These are phyloP conservation scores for Thielaviopsis ethacetica DNA, from an alignment of 2,329 filamentous ascomycete species.

Conservation along the genomic window DNA sequence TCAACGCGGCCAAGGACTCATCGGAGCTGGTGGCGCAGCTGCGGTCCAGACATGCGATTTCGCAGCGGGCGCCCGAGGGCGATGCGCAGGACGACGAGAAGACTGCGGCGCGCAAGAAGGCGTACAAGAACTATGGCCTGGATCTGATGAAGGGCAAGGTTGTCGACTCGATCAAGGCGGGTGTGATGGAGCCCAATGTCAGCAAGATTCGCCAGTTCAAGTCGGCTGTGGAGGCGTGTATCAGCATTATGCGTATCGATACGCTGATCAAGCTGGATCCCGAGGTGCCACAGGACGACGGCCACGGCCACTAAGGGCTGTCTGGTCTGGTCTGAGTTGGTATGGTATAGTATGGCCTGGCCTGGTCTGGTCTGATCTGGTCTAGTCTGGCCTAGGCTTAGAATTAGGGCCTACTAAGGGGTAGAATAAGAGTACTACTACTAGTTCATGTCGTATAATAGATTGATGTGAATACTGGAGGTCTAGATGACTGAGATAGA, in stretches of 20 bases:
- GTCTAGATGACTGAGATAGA: too few species aligned
- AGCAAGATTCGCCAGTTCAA: conserved; percentile 98
- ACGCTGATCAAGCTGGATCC: conserved; percentile 97
- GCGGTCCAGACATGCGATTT: conserved; percentile 82
- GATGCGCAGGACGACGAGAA: conserved; percentile 76
- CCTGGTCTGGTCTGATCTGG: background rate
- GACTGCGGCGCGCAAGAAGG: conserved; percentile 80
- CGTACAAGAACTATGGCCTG: conserved; percentile 96
- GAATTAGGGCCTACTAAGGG: too few species aligned
- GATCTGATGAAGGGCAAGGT: conserved; percentile 82
- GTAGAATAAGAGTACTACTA: too few species aligned
- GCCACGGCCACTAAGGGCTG: conserved; percentile 64
- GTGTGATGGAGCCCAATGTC: conserved; percentile 90
- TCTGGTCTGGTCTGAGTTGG: background rate
- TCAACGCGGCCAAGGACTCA: conserved; percentile 93
- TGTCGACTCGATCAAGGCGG: conserved; percentile 83
- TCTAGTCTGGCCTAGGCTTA: too few species aligned
- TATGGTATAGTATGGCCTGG: background rate
- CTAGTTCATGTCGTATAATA: background rate
- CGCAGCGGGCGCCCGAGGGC: conserved; percentile 79
- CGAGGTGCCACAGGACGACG: conserved; percentile 63
- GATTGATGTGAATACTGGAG: background rate
- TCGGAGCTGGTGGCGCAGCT: conserved; percentile 92
- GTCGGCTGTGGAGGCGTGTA: conserved; percentile 95
- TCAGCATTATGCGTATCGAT: conserved; percentile 98